phyloP scores from a whole-genome alignment of 1,139 yeast genomes.

The Debaryomyces robertsiae region DNA sequence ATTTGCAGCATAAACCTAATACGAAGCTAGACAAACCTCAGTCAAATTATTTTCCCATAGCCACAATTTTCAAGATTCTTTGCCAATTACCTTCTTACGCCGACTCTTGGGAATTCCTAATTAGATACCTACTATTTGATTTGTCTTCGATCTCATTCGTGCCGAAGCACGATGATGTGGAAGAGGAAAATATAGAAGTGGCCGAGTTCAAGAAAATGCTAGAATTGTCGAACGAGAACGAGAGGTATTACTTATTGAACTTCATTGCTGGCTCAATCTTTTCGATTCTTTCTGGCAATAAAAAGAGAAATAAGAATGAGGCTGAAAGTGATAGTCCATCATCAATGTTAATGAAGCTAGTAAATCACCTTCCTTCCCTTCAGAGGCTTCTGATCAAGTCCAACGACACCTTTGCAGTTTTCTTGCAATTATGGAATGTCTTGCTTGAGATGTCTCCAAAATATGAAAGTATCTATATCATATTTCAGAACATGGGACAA shows the following conservation, averaged over 20 bases:
- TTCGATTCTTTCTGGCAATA: slow-evolving; percentile 18
- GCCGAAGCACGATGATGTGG: slow-evolving; percentile 15
- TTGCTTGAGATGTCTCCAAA: slow-evolving; percentile 23
- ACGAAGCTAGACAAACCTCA: not conserved
- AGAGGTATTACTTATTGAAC: slow-evolving; percentile 25
- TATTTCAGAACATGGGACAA: slow-evolving; percentile 29
- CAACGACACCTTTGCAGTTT: slow-evolving; percentile 21
- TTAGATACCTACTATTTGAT: slow-evolving; percentile 47
- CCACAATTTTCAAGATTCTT: slow-evolving; percentile 20
- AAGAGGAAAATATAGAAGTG: slow-evolving; percentile 21
- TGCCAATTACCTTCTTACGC: slow-evolving; percentile 24
- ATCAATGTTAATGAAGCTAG: slow-evolving; percentile 24
- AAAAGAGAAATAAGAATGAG: slow-evolving; percentile 19
- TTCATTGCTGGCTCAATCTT: slow-evolving; percentile 33
- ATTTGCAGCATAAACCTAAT: not conserved
- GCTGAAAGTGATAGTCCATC: slow-evolving; percentile 22
- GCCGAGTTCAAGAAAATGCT: slow-evolving; percentile 25
- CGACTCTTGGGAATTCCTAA: slow-evolving; percentile 36
- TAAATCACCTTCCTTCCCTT: slow-evolving; percentile 27
- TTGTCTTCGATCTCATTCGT: slow-evolving; percentile 33
- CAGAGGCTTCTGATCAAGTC: slow-evolving; percentile 26
- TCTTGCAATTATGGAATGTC: slow-evolving; percentile 35
- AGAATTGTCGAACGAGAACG: slow-evolving; percentile 24
- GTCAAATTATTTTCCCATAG: slow-evolving; percentile 6
- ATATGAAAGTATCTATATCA: slow-evolving; percentile 22